Percentiles rank a stretch among this genome's conserved stretches.
Conservation (phyloP, 2,329 filamentous ascomycete species). For the Aspergillus terreus region DNA sequence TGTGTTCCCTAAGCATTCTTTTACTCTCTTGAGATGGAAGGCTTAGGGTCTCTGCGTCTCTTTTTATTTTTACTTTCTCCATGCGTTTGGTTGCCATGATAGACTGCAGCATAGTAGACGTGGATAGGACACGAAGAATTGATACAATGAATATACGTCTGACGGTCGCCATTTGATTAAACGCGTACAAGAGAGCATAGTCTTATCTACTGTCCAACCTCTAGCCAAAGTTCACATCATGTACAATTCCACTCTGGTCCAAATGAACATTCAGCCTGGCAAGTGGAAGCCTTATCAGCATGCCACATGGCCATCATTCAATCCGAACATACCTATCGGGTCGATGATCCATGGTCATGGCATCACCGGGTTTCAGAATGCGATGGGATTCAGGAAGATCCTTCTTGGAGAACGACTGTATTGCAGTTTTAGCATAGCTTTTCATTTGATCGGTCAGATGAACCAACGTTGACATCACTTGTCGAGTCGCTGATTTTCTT, state of each 20-base stretch:
- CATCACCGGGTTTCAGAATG: slow-evolving; percentile 37
- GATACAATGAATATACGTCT: neutral
- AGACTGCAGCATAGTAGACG: neutral
- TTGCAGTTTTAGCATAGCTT: neutral
- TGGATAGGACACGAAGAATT: neutral
- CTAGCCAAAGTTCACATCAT: slow-evolving; percentile 41
- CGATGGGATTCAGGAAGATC: slow-evolving; percentile 45
- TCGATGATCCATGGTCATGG: slow-evolving; percentile 40
- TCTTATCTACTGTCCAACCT: neutral
- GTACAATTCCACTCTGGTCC: slow-evolving; percentile 41
- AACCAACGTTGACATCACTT: slow-evolving; percentile 33
- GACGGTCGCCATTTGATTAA: neutral
- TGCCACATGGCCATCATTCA: neutral
- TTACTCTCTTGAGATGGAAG: slow-evolving; percentile 63
- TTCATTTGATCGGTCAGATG: neutral
- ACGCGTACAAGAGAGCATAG: too few relatives aligned
- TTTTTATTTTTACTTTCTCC: neutral
- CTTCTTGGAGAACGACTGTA: slow-evolving; percentile 43
- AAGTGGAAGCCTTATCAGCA: slow-evolving; percentile 1
- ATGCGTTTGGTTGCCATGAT: neutral
- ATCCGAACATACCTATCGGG: slow-evolving; percentile 37
- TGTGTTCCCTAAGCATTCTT: slow-evolving; percentile 65
- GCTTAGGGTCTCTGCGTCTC: neutral
- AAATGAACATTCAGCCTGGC: slow-evolving; percentile 44
- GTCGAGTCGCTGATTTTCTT: slow-evolving; percentile 41